Evolutionary conservation across 129 eudicot genomes (phyloP), one percentile per base, ranked within the genome.

Genomic region (Deinandra increscens): DNA sequence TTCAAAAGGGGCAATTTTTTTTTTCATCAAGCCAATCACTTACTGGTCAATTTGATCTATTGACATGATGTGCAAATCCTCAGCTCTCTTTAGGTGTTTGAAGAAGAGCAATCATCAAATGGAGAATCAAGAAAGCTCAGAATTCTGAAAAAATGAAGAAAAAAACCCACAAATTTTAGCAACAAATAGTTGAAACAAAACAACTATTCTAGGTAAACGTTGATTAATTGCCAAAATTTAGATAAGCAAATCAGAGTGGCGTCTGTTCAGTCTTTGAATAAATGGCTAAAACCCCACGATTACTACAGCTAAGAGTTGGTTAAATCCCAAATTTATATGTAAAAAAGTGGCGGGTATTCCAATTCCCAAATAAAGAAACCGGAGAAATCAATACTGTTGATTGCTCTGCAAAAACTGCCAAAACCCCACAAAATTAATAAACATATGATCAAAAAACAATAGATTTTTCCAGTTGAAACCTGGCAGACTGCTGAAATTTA

Each of bases 181-280:
- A 23, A 22, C 19, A 4, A 43, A 45, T 44, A 33, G 46, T 75
- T 60, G 33, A 34, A 66, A 34, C 36, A 55, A 10, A 3, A 74
- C 69, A 58, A 22, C 20, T 22, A 22, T 34, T 45, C n/a, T 3
- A 58, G 69, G 14, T 33, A 68, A 75, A 75, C 59, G 68, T 67
- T 34, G 61, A 54, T 75, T 67, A 58, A 44, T 67, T 22, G 48
- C 29, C 61, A 12, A 44, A 58, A 17, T 72, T 29, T 8, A 9
- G 10, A 20, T 19, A 20, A 18, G 3, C 36, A 18, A 13, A 44
- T 12, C 38, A 14, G 9, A 14, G 54, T 13, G 39, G 66, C 10
- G 38, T 58, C 45, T 4, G 58, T 6, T 74, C 44, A 64, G 38
- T 64, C 64, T 26, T 64, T 64, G 55, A 48, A 48, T 19, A 73